Base-by-base conservation (phyloP, 2,329 filamentous ascomycete genomes). In the Cordyceps militaris region DNA sequence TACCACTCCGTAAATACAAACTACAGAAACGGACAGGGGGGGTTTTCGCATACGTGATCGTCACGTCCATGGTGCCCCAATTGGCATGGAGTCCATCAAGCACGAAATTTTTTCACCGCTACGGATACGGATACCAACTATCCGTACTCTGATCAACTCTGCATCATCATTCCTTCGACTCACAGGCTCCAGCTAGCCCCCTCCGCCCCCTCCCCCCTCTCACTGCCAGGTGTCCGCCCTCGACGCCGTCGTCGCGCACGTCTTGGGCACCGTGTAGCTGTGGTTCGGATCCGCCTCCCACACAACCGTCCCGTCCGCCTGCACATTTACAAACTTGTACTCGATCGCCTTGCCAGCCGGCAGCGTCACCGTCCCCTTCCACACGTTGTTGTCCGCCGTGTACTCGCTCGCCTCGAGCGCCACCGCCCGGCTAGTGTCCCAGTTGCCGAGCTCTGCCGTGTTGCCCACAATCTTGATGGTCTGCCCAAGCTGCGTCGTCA, bases 321-420 rank as follows among this genome's bases (percentile, higher is more conserved):
- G 75, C 43, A 86, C 77, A 51, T 81, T 79, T 63, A 90, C 79
- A 66, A 83, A 91, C 73, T 90, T 89, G 69, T 89, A 90, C 72
- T 83, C 65, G 44, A 90, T 73, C 3, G 69, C 71, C 49, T 75
- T 74, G 2, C 85, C 86, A 0, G 82, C 75, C 0, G 75, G 70
- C 16, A 91, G 69, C 1, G 71, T 73, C 28, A 89, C 66, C 0
- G 79, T 79, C 0, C 70, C 76, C 47, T 72, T 76, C 88, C 87
- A 91, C 6, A 87, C 62, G 0, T 81, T 83, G 63, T 86, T 82
- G 34, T 67, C 71, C 2, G 72, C 63, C 0, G 82, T 85, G 66
- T 90, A 91, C 19, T 74, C 65, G 16, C 71, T 73, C 2, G 86
- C 82, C 47, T 76, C 80, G 21, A 91, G 73, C 0, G 80, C 64